Conservation (phyloP, 495 filamentous ascomycete species). For the Aspergillus haitiensis region DNA sequence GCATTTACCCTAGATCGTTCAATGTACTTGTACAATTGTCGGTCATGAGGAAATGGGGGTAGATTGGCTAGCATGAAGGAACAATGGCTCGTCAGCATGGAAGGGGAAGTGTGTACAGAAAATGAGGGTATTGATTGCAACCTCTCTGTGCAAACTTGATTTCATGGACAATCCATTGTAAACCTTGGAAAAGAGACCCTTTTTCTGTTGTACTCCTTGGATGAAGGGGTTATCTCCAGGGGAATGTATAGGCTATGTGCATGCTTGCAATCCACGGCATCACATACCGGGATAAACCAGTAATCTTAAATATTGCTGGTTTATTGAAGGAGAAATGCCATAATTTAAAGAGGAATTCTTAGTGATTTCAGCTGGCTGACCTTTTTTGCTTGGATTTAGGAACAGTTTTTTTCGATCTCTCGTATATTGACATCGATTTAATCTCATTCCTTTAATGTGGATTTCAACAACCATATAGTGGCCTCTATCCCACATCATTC, state of each 20-base stretch:
- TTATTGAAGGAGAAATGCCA: slow-evolving; percentile 7
- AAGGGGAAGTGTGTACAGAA: slow-evolving; percentile 5
- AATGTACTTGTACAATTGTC: neutral
- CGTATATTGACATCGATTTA: slow-evolving; percentile 23
- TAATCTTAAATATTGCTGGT: slow-evolving; percentile 16
- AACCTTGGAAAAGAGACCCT: slow-evolving; percentile 7
- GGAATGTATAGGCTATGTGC: slow-evolving; percentile 21
- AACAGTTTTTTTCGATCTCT: slow-evolving; percentile 20
- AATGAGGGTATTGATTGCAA: neutral
- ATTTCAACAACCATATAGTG: slow-evolving; percentile 25
- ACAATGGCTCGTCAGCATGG: slow-evolving; percentile 13
- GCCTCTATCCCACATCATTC: slow-evolving; percentile 19
- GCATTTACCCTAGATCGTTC: neutral
- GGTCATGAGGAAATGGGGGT: neutral
- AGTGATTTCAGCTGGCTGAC: slow-evolving; percentile 10
- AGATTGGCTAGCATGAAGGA: neutral
- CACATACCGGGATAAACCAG: slow-evolving; percentile 17
- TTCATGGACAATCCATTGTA: slow-evolving; percentile 12
- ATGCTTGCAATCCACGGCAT: slow-evolving; percentile 21
- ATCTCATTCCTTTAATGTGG: slow-evolving; percentile 30
- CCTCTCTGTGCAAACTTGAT: slow-evolving; percentile 11
- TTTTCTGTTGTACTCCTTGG: slow-evolving; percentile 12
- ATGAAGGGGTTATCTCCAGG: slow-evolving; percentile 18
- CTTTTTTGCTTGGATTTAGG: slow-evolving; percentile 11
- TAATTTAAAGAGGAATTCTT: neutral